phyloP scores from a whole-genome alignment of 2,329 filamentous ascomycete genomes.

The Pseudogymnoascus sp. region DNA sequence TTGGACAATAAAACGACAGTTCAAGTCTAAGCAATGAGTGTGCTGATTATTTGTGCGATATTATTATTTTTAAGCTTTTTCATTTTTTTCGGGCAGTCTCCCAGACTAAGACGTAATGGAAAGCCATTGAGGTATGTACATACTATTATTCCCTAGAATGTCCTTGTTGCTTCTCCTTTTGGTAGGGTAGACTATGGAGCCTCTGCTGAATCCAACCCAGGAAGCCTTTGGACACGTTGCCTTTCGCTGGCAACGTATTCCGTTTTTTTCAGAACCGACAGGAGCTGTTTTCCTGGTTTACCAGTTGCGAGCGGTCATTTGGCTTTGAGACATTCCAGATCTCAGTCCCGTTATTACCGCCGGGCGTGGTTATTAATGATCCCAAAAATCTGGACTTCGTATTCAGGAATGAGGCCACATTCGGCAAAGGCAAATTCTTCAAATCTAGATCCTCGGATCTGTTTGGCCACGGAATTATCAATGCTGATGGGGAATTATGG shows the following conservation, averaged over 20 bases:
- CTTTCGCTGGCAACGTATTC: constrained; percentile 54
- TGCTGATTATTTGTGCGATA: neutral
- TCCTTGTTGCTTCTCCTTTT: neutral
- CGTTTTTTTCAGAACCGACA: constrained; percentile 53
- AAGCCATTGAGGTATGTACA: constrained; percentile 22
- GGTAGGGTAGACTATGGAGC: neutral
- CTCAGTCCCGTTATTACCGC: constrained; percentile 54
- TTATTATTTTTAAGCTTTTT: neutral
- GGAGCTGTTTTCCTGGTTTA: constrained; percentile 56
- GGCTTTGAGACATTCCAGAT: constrained; percentile 57
- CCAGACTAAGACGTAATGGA: constrained; percentile 25
- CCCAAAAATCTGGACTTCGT: constrained; percentile 56
- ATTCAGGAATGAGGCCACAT: constrained; percentile 52
- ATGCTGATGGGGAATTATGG: constrained; percentile 58
- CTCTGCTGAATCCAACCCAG: constrained; percentile 17
- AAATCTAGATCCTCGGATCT: constrained; percentile 53
- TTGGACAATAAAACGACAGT: neutral
- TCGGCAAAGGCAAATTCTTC: constrained; percentile 57
- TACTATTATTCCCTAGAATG: neutral
- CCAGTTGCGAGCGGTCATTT: constrained; percentile 47
- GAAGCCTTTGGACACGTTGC: constrained; percentile 31
- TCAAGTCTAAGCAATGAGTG: neutral
- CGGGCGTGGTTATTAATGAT: constrained; percentile 56
- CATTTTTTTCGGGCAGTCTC: constrained; percentile 4
- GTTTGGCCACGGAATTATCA: constrained; percentile 61